These are phyloP conservation scores for Pistacia integerrima DNA, from an alignment of 345 rosid species.

Conservation along the genomic window DNA sequence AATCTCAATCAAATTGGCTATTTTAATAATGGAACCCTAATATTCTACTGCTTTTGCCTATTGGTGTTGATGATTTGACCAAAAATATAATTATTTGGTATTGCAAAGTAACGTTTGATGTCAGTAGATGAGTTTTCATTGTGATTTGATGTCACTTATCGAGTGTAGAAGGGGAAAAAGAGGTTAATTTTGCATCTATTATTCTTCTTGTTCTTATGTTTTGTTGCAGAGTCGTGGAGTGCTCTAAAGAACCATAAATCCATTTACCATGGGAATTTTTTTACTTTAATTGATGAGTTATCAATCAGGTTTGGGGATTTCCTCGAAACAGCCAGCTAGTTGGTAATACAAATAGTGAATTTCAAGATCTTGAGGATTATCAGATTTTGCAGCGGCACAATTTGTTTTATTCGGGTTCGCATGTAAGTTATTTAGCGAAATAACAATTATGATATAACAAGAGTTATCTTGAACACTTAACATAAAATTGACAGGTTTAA, in stretches of 20 bases:
- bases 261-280: not conserved
- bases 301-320: not conserved
- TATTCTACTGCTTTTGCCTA: not conserved
- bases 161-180: not conserved
- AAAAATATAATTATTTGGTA: not conserved
- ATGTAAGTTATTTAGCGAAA: no score
- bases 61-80: not conserved
- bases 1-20: not conserved
- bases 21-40: constrained; percentile 18
- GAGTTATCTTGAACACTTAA: no score
- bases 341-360: not conserved
- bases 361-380: not conserved
- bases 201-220: not conserved
- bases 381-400: not conserved
- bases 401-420: not conserved
- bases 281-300: not conserved
- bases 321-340: not conserved
- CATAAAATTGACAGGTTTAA: not conserved
- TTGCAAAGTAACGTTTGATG: not conserved
- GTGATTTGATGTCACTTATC: no score
- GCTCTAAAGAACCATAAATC: not conserved
- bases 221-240: not conserved
- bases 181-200: not conserved
- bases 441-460: no score
- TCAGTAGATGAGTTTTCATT: not conserved